Percentiles rank a stretch among this genome's conserved stretches.
Conservation (phyloP, 164 flowering plant genomes). For the Dillenia suffruticosa region DNA sequence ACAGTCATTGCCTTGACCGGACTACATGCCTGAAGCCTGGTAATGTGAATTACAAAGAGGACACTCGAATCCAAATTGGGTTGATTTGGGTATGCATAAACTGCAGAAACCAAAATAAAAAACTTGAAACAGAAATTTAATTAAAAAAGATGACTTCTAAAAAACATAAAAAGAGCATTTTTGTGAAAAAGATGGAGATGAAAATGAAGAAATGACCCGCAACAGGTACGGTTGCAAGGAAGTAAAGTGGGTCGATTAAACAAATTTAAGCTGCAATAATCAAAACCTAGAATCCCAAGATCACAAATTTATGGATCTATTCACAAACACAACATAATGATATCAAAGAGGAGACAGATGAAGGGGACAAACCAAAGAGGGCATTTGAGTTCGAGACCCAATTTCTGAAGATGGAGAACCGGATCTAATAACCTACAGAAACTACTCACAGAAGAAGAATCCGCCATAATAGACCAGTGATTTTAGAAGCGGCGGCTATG, state of each 20-base stretch:
- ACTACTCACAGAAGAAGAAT: too few species aligned
- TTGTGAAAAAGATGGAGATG: too few species aligned
- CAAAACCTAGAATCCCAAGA: too few species aligned
- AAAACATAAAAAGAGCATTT: too few species aligned
- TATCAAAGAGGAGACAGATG: too few species aligned
- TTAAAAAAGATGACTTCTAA: not conserved
- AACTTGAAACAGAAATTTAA: constrained; percentile 2
- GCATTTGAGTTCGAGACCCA: constrained; percentile 64
- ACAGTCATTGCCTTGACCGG: too few species aligned
- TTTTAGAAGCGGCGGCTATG: too few species aligned
- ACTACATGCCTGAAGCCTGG: constrained; percentile 22
- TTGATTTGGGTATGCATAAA: constrained; percentile 26
- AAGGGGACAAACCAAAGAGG: too few species aligned
- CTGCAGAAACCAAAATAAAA: constrained; percentile 23
- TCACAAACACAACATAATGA: too few species aligned
- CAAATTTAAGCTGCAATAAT: constrained; percentile 47
- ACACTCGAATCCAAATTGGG: constrained; percentile 28
- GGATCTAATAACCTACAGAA: constrained; percentile 31
- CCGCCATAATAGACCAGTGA: too few species aligned
- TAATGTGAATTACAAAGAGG: constrained; percentile 36
- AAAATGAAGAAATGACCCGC: too few species aligned
- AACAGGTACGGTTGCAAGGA: constrained; percentile 61
- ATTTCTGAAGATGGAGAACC: constrained; percentile 50
- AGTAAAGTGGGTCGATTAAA: constrained; percentile 43
- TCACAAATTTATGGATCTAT: too few species aligned